Base-by-base conservation (phyloP, 2,329 filamentous ascomycete genomes). In the Hansfordia pulvinata region DNA sequence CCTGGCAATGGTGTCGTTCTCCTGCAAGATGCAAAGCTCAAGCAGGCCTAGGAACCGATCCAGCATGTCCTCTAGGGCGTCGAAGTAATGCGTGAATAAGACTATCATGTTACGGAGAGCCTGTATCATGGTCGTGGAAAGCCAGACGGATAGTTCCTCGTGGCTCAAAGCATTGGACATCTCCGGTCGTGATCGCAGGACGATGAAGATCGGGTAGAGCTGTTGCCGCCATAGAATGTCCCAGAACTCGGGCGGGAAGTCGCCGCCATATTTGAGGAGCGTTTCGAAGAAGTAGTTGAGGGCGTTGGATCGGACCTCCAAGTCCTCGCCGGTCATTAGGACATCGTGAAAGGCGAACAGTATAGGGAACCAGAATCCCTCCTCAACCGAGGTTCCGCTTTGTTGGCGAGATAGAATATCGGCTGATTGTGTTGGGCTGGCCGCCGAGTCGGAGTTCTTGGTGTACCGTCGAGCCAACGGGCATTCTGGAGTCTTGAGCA, bases 91-190 rank as follows among this genome's bases (percentile, higher is more conserved):
- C 0, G 92, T 98, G 52, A 98, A 98, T 14, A 99, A 69, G 1
- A 84, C 88, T 42, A 99, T 96, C 82, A 98, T 93, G 54, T 96
- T 94, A 32, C 90, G 77, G 29, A 99, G 61, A 2, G 90, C 90
- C 51, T 99, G 90, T 20, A 99, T 98, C 83, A 99, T 94, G 7
- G 90, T 99, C 0, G 90, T 98, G 1, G 90, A 96, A 14, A 99
- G 65, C 90, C 90, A 99, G 3, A 99, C 90, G 0, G 90, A 96
- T 12, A 96, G 65, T 47, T 98, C 90, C 52, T 98, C 92, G 43
- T 94, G 86, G 44, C 88, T 96, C 19, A 88, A 69, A 10, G 88
- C 86, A 45, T 94, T 94, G 15, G 78, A 78, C 79, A 96, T 92
- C 50, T 98, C 90, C 0, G 88, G 92, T 36, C 90, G 84, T 11